Base-by-base conservation (phyloP, 257 asterid species). In the Nemophila menziesii region DNA sequence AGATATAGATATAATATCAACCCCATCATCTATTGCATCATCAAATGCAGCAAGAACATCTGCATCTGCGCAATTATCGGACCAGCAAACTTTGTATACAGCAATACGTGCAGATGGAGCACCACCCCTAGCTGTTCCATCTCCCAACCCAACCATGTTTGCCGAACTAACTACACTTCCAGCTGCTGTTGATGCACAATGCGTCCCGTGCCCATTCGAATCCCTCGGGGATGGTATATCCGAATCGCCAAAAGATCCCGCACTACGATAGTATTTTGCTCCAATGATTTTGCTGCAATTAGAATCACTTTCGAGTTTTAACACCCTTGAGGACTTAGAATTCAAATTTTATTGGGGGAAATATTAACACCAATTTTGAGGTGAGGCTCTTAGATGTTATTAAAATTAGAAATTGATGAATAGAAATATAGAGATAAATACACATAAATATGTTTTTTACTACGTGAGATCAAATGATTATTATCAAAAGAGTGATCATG, bases 71-170 rank as follows among this genome's bases (percentile, higher is more conserved):
- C 92, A 76, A 2, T 73, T 72, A 4, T 65, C 56, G 18, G 54
- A 29, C 84, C 87, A 75, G 54, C 94, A 79, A 10, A 72, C 92
- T 24, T 69, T 70, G 44, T 82, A 82, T 8, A 77, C 38, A 11
- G 94, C 87, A 10, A 82, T 20, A 42, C 94, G 58, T 13, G 92
- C 84, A 39, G 65, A 60, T 13, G 73, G 49, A 10, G 85, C 87
- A 75, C 82, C 81, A n/a, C 94, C 94, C 3, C 92, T 57, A 11
- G 85, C 87, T 3, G 54, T 67, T 3, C 84, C 94, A 6, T 43
- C 34, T 2, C 84, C 94, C 52, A 60, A 68, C 1, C 94, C 94
- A 6, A 76, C 50, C 3, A 79, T 70, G 46, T 69, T 76, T 16
- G 73, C 80, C 15, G 68, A 61, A 5, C 45, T 49, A 22, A 79